Conservation (phyloP, 495 filamentous ascomycete species). For the Tuber brumale region DNA sequence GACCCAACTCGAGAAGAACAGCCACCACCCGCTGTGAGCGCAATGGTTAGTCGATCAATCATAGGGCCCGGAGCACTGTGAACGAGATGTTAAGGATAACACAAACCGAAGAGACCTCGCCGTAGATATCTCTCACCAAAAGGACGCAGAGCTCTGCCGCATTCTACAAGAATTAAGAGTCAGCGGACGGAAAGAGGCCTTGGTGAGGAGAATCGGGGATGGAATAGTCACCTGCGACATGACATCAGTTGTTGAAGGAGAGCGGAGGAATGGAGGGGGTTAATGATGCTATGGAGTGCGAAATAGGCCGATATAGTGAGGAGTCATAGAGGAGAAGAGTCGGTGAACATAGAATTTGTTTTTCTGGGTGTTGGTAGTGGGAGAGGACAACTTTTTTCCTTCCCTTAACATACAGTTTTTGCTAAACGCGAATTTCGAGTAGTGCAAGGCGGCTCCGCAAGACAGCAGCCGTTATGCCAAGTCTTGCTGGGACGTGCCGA, state of each 20-base stretch:
- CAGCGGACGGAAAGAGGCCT: constrained; percentile 22
- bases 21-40: constrained; percentile 55
- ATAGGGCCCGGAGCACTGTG: neutral
- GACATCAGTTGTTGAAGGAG: constrained; percentile 25
- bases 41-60: constrained; percentile 42
- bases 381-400: neutral
- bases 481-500: neutral
- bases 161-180: constrained; percentile 44
- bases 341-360: constrained; percentile 8
- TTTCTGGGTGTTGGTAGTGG: neutral
- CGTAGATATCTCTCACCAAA: constrained; percentile 80
- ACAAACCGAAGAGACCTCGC: constrained; percentile 83
- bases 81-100: neutral
- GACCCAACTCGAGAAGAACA: constrained; percentile 67
- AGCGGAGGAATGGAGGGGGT: constrained; percentile 10
- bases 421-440: neutral
- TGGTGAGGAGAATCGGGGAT: neutral
- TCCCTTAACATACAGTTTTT: neutral
- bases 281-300: constrained; percentile 13
- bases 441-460: neutral
- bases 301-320: constrained; percentile 7
- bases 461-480: neutral
- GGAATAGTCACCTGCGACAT: constrained; percentile 38
- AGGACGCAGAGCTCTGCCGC: constrained; percentile 77
- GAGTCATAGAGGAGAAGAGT: neutral